Evolutionary conservation across 108 stramenopile genomes (phyloP).

Genomic region (Cyclotella sp.): DNA sequence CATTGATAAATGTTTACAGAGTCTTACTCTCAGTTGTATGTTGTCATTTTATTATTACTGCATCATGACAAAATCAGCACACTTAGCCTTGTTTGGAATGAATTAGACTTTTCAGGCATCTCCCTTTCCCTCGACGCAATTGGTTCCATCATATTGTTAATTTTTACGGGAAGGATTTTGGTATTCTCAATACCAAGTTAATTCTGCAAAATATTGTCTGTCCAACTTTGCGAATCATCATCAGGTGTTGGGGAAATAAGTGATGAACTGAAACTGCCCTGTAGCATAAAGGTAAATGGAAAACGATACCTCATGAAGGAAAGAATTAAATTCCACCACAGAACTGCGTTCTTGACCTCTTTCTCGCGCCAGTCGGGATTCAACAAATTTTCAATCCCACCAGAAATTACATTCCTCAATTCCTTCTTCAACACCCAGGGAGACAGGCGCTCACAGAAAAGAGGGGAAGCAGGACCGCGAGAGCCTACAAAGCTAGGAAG

Average conservation of each 20-base stretch:
- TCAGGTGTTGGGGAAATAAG: conserved; percentile 84
- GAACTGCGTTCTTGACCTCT: conserved; percentile 78
- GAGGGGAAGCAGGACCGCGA: conserved; percentile 72
- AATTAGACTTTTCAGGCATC: too few species aligned
- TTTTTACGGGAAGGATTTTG: too few species aligned
- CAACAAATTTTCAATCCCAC: conserved; percentile 77
- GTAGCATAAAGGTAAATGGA: conserved; percentile 81
- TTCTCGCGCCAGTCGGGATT: conserved; percentile 75
- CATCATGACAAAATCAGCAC: too few species aligned
- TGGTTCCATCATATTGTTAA: too few species aligned
- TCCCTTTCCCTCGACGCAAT: too few species aligned
- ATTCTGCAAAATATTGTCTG: too few species aligned
- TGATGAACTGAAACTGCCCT: conserved; percentile 79
- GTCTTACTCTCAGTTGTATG: too few species aligned
- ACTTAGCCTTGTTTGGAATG: too few species aligned
- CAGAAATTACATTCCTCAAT: conserved; percentile 76
- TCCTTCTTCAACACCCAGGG: conserved; percentile 91
- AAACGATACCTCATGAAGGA: conserved; percentile 85
- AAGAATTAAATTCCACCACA: conserved; percentile 88
- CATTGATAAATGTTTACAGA: too few species aligned
- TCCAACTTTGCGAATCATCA: too few species aligned
- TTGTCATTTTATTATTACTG: too few species aligned
- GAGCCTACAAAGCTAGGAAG: conserved; percentile 77
- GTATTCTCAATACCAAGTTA: too few species aligned
- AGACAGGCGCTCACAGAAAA: conserved; percentile 81